Evolutionary conservation across 148 eudicot species (phyloP).

Genomic region (Amaranthus hypochondriacus): DNA sequence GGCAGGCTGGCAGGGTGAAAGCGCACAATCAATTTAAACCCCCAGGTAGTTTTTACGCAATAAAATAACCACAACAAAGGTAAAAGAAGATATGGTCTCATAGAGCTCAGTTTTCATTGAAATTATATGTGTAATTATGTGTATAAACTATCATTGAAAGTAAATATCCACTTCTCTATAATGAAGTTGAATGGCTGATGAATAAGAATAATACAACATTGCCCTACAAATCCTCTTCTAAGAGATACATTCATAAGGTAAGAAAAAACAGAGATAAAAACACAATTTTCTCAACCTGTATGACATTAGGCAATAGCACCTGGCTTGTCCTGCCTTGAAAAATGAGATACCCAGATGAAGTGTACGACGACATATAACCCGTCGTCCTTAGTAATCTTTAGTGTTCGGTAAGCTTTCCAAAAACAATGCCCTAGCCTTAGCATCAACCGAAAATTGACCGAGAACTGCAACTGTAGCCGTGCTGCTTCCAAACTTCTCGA

Average conservation of each 20-base stretch:
- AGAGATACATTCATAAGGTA: constrained; percentile 13
- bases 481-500: constrained; percentile 84
- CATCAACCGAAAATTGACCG: constrained; percentile 76
- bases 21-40: no score
- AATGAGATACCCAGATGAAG: constrained; percentile 1
- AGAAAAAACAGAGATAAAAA: background rate
- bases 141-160: no score
- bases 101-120: no score
- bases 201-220: constrained; percentile 2
- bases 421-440: constrained; percentile 56
- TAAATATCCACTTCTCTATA: background rate
- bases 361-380: background rate
- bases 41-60: no score
- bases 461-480: constrained; percentile 82
- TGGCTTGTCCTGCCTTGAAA: constrained; percentile 1
- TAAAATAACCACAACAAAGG: no score
- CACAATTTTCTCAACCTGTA: constrained; percentile 2
- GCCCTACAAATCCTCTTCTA: constrained; percentile 5
- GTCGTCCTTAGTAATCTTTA: constrained; percentile 19
- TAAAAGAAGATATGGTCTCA: no score
- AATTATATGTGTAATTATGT: no score
- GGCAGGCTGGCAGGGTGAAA: no score
- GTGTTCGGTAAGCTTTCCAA: constrained; percentile 55
- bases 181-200: constrained; percentile 1
- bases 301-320: background rate